These are phyloP conservation scores for Diospyros lotus DNA, from an alignment of 148 eudicot species.

Conservation along the genomic window DNA sequence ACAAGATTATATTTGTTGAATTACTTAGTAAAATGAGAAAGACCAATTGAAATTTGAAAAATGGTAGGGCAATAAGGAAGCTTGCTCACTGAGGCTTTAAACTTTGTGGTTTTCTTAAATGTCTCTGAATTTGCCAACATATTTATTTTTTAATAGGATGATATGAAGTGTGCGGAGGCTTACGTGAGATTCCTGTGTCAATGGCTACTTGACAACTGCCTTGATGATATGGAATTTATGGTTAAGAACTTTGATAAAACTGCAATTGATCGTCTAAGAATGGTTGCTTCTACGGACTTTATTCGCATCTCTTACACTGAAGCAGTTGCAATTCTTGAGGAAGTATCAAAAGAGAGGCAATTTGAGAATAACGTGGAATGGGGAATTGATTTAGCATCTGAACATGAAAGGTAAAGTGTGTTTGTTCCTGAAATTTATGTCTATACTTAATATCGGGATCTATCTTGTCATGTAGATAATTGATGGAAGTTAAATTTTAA, in stretches of 20 bases:
- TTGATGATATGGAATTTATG: conserved; percentile 94
- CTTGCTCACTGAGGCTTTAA: not conserved
- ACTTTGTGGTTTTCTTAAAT: not conserved
- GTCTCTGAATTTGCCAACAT: not conserved
- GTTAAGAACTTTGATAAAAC: conserved; percentile 63
- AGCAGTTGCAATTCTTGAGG: conserved; percentile 63
- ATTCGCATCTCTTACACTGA: conserved; percentile 75
- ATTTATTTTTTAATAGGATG: conserved; percentile 48
- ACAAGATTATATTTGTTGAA: not conserved
- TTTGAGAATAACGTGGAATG: conserved; percentile 96
- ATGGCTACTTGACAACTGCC: conserved; percentile 87
- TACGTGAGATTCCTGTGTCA: conserved; percentile 79
- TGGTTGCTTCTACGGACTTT: conserved; percentile 78
- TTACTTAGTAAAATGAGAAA: not conserved
- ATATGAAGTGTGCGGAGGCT: conserved; percentile 96
- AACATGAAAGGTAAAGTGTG: conserved; percentile 72
- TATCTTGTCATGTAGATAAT: too few species aligned
- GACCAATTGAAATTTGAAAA: not conserved
- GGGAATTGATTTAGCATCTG: conserved; percentile 95
- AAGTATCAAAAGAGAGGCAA: conserved; percentile 54
- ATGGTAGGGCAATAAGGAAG: too few species aligned
- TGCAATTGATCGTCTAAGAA: conserved; percentile 70
- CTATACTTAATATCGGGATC: too few species aligned
- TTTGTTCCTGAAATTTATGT: not conserved
- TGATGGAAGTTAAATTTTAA: not conserved